Evolutionary conservation across 1,139 yeast species (phyloP).

Genomic region (Candida sojae): DNA sequence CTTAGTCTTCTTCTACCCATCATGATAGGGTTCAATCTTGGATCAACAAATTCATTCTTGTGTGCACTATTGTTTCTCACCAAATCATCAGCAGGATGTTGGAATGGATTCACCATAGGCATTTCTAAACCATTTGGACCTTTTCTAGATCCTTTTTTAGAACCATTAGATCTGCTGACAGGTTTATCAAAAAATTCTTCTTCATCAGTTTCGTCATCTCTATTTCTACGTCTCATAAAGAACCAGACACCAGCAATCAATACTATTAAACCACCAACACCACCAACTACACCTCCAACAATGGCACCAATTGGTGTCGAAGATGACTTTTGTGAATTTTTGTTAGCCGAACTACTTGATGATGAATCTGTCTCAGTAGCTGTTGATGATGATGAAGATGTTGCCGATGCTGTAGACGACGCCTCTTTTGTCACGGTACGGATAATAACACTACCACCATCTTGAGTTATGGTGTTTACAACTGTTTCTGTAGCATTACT

Average conservation of each 20-base stretch:
- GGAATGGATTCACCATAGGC: slow-evolving; percentile 56
- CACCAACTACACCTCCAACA: slow-evolving; percentile 73
- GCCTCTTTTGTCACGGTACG: slow-evolving; percentile 13
- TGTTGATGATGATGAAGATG: slow-evolving; percentile 28
- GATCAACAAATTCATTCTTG: slow-evolving; percentile 39
- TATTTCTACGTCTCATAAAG: slow-evolving; percentile 43
- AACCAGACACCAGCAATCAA: slow-evolving; percentile 35
- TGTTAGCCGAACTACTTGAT: slow-evolving; percentile 5
- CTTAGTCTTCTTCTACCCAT: slow-evolving; percentile 72
- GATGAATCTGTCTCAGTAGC: slow-evolving; percentile 2
- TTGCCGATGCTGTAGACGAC: slow-evolving; percentile 10
- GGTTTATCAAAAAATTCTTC: slow-evolving; percentile 46
- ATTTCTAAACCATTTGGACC: slow-evolving; percentile 35
- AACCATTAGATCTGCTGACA: slow-evolving; percentile 25
- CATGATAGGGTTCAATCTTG: slow-evolving; percentile 67
- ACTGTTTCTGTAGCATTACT: slow-evolving; percentile 8
- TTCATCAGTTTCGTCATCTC: slow-evolving; percentile 52
- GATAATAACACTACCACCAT: slow-evolving; percentile 9
- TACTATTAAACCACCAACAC: slow-evolving; percentile 38
- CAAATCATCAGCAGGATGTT: slow-evolving; percentile 54
- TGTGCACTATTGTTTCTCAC: slow-evolving; percentile 17
- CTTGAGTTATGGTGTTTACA: slow-evolving; percentile 8
- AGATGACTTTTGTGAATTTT: slow-evolving; percentile 1
- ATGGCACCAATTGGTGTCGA: slow-evolving; percentile 48
- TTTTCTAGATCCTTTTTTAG: slow-evolving; percentile 25